Conservation (phyloP, 805 yeast genomes). For the Nakazawaea ambrosiae region DNA sequence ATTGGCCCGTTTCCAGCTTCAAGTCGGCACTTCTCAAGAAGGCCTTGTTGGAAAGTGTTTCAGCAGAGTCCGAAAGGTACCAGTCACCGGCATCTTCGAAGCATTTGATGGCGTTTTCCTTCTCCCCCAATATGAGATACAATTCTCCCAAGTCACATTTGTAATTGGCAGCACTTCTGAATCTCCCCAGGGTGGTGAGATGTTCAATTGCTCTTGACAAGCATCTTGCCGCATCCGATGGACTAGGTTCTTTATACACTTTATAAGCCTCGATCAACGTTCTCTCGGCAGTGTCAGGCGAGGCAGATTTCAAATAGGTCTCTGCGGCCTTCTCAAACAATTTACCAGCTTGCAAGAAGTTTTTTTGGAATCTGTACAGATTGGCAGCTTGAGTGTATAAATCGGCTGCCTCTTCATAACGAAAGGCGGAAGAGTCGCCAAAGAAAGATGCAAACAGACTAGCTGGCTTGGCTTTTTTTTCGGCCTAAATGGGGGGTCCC, state of each 20-base stretch:
- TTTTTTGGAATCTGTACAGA: slow-evolving; percentile 68
- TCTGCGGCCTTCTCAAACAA: slow-evolving; percentile 84
- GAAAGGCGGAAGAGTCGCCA: slow-evolving; percentile 53
- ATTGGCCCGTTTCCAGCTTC: slow-evolving; percentile 52
- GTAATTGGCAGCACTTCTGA: slow-evolving; percentile 93
- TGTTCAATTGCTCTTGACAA: slow-evolving; percentile 71
- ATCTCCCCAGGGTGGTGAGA: slow-evolving; percentile 88
- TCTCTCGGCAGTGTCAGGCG: slow-evolving; percentile 88
- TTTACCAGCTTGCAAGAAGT: slow-evolving; percentile 68
- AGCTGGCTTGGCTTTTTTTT: slow-evolving; percentile 60
- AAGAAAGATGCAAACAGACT: slow-evolving; percentile 66
- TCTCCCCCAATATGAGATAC: slow-evolving; percentile 57
- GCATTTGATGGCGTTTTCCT: slow-evolving; percentile 71
- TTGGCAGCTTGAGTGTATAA: slow-evolving; percentile 92
- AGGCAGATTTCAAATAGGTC: slow-evolving; percentile 64
- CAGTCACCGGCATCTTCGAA: slow-evolving; percentile 96
- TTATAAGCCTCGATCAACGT: slow-evolving; percentile 87
- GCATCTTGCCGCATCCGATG: slow-evolving; percentile 69
- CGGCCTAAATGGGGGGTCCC: slow-evolving; percentile 38
- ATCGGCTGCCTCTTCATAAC: slow-evolving; percentile 90
- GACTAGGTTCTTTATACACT: slow-evolving; percentile 68
- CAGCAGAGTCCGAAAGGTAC: slow-evolving; percentile 90
- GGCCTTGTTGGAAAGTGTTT: slow-evolving; percentile 83
- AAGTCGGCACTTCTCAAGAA: slow-evolving; percentile 86
- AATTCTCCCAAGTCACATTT: slow-evolving; percentile 85